Percentiles rank a stretch among this genome's conserved stretches.
Conservation (phyloP, 2,329 filamentous ascomycete genomes). For the Neofusicoccum laricinum region DNA sequence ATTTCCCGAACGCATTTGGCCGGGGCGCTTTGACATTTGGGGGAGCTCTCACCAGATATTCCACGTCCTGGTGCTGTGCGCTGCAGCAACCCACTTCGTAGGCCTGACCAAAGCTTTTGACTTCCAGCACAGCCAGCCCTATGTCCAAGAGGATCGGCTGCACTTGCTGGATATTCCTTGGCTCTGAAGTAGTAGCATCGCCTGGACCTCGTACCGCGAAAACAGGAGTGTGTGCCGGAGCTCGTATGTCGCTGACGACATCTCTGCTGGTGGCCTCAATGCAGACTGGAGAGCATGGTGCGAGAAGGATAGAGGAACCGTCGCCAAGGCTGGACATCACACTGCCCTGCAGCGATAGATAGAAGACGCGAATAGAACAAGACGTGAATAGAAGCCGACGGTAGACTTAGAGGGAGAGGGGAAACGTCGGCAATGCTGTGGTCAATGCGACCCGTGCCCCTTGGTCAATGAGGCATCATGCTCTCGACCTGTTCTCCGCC, state of each 20-base stretch:
- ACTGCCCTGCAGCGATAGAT: background rate
- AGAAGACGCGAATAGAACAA: conserved; percentile 1
- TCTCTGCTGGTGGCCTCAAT: too few relatives aligned
- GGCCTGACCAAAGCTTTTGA: conserved; percentile 84
- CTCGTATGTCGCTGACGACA: too few relatives aligned
- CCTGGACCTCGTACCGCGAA: background rate
- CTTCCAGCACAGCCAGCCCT: conserved; percentile 62
- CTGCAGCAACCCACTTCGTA: conserved; percentile 76
- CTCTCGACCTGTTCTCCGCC: background rate
- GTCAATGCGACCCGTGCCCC: conserved; percentile 1
- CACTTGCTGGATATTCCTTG: background rate
- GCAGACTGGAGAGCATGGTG: background rate
- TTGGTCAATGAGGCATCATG: background rate
- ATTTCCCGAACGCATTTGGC: conserved; percentile 76
- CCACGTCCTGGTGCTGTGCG: conserved; percentile 81
- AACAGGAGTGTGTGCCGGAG: too few relatives aligned
- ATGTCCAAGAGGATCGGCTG: background rate
- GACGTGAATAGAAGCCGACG: background rate
- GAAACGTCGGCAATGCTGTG: background rate
- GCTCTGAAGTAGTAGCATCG: background rate
- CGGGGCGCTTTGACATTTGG: conserved; percentile 83
- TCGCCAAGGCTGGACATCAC: background rate
- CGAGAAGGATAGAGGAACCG: background rate
- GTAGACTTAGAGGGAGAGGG: background rate
- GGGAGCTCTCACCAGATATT: conserved; percentile 96